Evolutionary conservation across 768 basidiomycete genomes (phyloP).

Genomic region (Neoboletus subvelutipes): DNA sequence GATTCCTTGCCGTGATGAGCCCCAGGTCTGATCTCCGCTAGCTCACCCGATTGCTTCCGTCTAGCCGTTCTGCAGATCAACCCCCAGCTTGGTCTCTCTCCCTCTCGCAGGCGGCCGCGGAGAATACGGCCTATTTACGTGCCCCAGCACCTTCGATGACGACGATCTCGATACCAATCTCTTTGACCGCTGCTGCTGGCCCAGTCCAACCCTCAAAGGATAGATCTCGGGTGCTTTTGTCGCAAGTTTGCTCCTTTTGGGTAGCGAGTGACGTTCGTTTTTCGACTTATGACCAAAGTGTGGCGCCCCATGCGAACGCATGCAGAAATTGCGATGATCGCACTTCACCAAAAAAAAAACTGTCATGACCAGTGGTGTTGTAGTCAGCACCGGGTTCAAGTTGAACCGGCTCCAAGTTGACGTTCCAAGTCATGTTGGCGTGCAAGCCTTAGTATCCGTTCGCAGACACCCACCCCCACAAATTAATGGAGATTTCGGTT

Average conservation of each 20-base stretch:
- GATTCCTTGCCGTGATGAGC: neutral
- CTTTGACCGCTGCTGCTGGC: neutral
- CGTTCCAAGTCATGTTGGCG: neutral
- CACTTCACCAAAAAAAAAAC: neutral
- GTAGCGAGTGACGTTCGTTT: neutral
- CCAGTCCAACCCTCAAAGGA: neutral
- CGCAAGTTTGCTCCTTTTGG: slow-evolving; percentile 2
- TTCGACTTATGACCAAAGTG: neutral
- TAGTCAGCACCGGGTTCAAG: neutral
- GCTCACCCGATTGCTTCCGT: neutral
- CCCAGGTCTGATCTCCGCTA: neutral
- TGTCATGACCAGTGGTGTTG: neutral
- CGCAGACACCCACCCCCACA: neutral
- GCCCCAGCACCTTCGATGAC: neutral
- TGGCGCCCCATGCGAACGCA: neutral
- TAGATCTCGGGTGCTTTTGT: slow-evolving; percentile 18
- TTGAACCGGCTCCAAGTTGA: neutral
- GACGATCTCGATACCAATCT: slow-evolving; percentile 11
- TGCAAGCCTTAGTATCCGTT: neutral
- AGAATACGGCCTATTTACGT: neutral
- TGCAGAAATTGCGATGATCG: slow-evolving; percentile 5
- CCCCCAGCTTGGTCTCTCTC: neutral
- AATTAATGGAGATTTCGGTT: neutral
- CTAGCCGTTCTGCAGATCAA: too few species aligned
- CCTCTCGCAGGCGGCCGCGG: neutral